Conservation (phyloP, 148 eudicot species). For the Silene latifolia region DNA sequence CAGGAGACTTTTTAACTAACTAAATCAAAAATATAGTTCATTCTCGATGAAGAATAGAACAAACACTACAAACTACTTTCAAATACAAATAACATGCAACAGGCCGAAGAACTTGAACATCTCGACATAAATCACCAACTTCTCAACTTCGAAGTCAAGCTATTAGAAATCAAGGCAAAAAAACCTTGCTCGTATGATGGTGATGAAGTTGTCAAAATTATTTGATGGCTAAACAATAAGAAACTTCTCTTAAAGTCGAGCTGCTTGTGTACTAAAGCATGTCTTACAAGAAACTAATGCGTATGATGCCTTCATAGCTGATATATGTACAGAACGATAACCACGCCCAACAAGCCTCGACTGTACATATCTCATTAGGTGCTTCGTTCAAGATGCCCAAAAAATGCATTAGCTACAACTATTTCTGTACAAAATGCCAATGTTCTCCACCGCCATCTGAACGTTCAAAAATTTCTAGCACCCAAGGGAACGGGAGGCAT, state of each 20-base stretch:
- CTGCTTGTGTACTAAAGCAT: slow-evolving; percentile 10
- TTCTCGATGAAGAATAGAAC: too few relatives aligned
- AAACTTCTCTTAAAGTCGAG: slow-evolving; percentile 14
- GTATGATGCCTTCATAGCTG: slow-evolving; percentile 1
- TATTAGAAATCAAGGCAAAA: neutral
- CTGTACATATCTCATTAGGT: slow-evolving; percentile 28
- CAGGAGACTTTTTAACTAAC: too few relatives aligned
- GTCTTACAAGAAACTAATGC: slow-evolving; percentile 2
- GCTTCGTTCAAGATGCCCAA: slow-evolving; percentile 17
- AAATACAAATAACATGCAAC: too few relatives aligned
- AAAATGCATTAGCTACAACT: slow-evolving; percentile 10
- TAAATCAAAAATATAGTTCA: too few relatives aligned
- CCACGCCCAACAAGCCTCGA: slow-evolving; percentile 15
- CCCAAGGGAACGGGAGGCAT: neutral
- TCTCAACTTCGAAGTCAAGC: too few relatives aligned
- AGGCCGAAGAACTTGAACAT: too few relatives aligned
- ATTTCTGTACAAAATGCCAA: slow-evolving; percentile 21
- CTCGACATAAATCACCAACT: too few relatives aligned
- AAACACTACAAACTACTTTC: too few relatives aligned
- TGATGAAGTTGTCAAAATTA: slow-evolving; percentile 3
- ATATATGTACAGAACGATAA: slow-evolving; percentile 11
- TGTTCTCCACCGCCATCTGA: slow-evolving; percentile 6
- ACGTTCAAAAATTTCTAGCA: slow-evolving; percentile 9
- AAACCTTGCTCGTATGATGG: neutral
- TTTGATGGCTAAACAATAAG: slow-evolving; percentile 13